phyloP scores from a whole-genome alignment of 768 basidiomycete species.

The Holtermanniella nyarrowii region DNA sequence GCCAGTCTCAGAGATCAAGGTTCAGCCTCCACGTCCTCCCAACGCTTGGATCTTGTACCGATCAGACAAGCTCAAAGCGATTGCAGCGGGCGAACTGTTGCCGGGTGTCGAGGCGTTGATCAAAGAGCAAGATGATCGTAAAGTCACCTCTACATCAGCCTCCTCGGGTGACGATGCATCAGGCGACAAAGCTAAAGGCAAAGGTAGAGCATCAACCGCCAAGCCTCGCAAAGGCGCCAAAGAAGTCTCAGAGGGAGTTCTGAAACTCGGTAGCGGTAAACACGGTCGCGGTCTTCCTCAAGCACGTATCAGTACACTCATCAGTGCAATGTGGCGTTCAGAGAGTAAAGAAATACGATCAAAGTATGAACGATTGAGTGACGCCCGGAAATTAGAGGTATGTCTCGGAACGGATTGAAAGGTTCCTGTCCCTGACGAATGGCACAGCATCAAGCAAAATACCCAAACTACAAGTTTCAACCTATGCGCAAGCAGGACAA shows the following conservation, averaged over 20 bases:
- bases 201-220: neutral
- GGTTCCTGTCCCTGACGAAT: neutral
- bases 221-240: conserved; percentile 23
- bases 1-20: too few species aligned
- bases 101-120: conserved; percentile 22
- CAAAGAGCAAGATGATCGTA: conserved; percentile 10
- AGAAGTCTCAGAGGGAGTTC: conserved; percentile 17
- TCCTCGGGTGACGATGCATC: conserved; percentile 6
- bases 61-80: conserved; percentile 48
- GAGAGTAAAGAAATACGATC: conserved; percentile 48
- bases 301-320: conserved; percentile 55
- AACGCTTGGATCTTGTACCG: conserved; percentile 80
- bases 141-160: conserved; percentile 1
- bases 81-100: conserved; percentile 32
- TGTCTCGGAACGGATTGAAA: conserved; percentile 5
- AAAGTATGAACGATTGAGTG: conserved; percentile 35
- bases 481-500: conserved; percentile 34
- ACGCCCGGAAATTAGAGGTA: conserved; percentile 38
- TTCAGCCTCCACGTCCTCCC: conserved; percentile 53
- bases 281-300: conserved; percentile 46
- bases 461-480: conserved; percentile 39
- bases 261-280: conserved; percentile 22
- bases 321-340: conserved; percentile 56
- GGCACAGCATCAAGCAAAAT: conserved; percentile 30
- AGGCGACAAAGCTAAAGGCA: neutral